Evolutionary conservation across 805 yeast genomes (phyloP), one percentile per base, ranked within the genome.

Genomic region (Blastobotrys parvus): DNA sequence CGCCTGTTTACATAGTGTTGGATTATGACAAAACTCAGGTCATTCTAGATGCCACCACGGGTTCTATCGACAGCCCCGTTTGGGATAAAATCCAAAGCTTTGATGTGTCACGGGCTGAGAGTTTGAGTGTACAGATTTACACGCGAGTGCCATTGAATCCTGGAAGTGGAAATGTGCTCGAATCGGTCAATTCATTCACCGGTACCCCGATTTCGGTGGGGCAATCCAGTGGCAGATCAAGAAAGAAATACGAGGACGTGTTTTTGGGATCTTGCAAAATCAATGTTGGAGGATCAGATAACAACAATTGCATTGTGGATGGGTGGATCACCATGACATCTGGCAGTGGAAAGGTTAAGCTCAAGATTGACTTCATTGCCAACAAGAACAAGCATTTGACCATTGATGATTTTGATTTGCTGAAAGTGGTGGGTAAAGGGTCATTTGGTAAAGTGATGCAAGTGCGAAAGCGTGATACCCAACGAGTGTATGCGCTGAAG

Each of bases 401-500:
- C 1, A 87, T 92, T 52, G 95, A 88, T 45, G 96, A 90, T 58
- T 90, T 92, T 65, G 95, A 88, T 55, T 67, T 92, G 41, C 72
- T 92, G 53, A 92, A 92, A 64, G 98, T 92, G 18, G 87, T 92
- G 43, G 98, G 98, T 30, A 92, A 92, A 61, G 98, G 98, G 5
- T 88, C 97, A 7, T 92, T 92, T 61, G 98, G 98, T 41, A 92
- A 92, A 65, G 98, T 92, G 42, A 92, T 92, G 97, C 98, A 92
- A 64, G 98, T 92, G 34, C 80, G 88, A 50, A 92, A 92, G 65
- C 86, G 85, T 55, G 98, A 92, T 63, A 92, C 98, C 2, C 82
- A 82, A 51, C 94, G 90, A 61, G 80, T 92, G 19, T 92, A 92
- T 62, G 98, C 98, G 1, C 69, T 92, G 59, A 92, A 92, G 63